These are phyloP conservation scores for Schoenoplectus triqueter DNA, from an alignment of 202 grass and related monocot species.

Conservation along the genomic window DNA sequence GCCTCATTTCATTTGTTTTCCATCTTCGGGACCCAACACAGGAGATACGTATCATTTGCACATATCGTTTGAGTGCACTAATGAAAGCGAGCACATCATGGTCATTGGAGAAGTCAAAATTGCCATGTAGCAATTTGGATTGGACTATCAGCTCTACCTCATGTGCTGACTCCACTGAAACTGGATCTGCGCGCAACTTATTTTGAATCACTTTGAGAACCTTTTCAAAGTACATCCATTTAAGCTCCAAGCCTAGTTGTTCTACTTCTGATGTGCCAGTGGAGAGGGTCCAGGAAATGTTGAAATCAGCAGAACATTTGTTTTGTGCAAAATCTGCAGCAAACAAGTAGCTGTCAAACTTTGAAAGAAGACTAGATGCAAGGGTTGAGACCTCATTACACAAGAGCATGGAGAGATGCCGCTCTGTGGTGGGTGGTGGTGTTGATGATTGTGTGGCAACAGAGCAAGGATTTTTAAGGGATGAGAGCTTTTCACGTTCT, in stretches of 20 bases:
- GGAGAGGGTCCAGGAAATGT: neutral
- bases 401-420: neutral
- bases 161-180: constrained; percentile 20
- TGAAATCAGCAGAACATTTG: neutral
- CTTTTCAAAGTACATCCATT: constrained; percentile 28
- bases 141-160: neutral
- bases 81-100: constrained; percentile 7
- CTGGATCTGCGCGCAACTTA: constrained; percentile 2
- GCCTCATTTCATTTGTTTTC: neutral
- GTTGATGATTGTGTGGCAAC: constrained; percentile 7
- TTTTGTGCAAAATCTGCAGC: constrained; percentile 30
- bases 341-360: neutral
- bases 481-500: constrained; percentile 13
- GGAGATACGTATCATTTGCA: constrained; percentile 16
- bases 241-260: constrained; percentile 22
- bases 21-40: neutral
- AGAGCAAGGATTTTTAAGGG: neutral
- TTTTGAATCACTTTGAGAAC: constrained; percentile 20
- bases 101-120: constrained; percentile 23
- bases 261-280: constrained; percentile 23
- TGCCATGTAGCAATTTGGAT: constrained; percentile 34
- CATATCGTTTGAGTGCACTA: constrained; percentile 24
- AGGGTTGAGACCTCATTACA: constrained; percentile 14
- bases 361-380: constrained; percentile 6
- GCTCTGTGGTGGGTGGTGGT: neutral